Evolutionary conservation across 176 grass and related monocot genomes (phyloP), one percentile per base, ranked within the genome.

Genomic region (Triticum timopheevii): DNA sequence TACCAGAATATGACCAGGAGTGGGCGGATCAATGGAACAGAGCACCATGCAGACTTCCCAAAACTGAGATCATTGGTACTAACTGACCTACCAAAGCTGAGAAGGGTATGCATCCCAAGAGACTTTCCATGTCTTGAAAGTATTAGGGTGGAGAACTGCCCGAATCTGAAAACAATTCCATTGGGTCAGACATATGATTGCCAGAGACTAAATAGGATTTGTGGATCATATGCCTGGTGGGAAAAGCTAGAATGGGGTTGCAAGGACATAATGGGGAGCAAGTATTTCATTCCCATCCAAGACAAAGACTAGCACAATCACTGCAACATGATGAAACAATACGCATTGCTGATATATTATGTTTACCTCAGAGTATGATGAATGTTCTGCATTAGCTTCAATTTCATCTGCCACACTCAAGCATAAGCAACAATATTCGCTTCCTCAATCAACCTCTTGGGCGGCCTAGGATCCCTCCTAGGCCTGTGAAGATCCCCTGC

Each of bases 201-300:
- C 13, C 44, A 33, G 35, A 91, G 81, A 78, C 76, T 95, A 19
- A 92, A 90, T 23, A 88, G 84, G 86, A 91, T 95, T 70, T 93
- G 86, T 64, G 93, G 93, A 8, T 90, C 89, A 24, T 69, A 70
- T 24, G 82, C 83, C 0, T 95, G 93, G 90, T 95, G 87, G 93
- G 47, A 79, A 76, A 77, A 10, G 10, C 58, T 95, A 28, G 44
- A 69, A 36, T 90, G 82, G 86, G 33, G 68, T 40, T 73, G 24
- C 25, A 73, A 76, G 36, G 83, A 85, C 65, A 79, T 34, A 39
- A 84, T 88, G 36, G 75, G 79, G 27, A 84, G 63, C 30, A 79
- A 76, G 68, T 84, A 82, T 61, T 92, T 89, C 68, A 89, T 89
- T 33, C 61, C 87, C 66, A 84, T 84, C 87, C 68, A 88, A 61